These are phyloP conservation scores for Sergeia podlipaevii DNA, from an alignment of 208 protist species.

Conservation along the genomic window DNA sequence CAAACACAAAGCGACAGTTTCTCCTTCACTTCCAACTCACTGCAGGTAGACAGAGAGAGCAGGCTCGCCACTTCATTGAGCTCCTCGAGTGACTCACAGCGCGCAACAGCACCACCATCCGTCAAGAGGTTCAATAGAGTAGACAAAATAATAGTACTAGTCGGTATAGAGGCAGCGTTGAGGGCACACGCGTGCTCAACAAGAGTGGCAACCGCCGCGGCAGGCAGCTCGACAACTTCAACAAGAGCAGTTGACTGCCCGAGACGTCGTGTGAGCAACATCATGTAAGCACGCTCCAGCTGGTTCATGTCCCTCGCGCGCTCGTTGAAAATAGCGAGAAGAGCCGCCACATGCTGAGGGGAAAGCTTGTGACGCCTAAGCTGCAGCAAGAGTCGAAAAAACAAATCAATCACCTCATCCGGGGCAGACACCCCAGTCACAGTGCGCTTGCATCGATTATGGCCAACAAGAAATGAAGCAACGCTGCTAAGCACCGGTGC, in stretches of 20 bases:
- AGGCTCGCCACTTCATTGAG: conserved; percentile 46
- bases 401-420: conserved; percentile 57
- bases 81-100: conserved; percentile 15
- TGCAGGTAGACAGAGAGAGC: conserved; percentile 19
- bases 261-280: conserved; percentile 59
- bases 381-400: conserved; percentile 34
- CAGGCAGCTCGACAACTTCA: conserved; percentile 14
- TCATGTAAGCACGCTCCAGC: conserved; percentile 50
- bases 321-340: conserved; percentile 39
- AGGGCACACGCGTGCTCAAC: conserved; percentile 4
- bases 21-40: conserved; percentile 19
- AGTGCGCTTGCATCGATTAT: too few relatives aligned
- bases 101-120: not conserved
- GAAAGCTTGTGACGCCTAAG: not conserved
- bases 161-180: not conserved
- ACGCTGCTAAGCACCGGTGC: too few relatives aligned
- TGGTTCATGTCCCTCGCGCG: conserved; percentile 12
- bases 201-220: conserved; percentile 2
- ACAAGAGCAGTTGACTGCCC: conserved; percentile 32
- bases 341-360: conserved; percentile 16
- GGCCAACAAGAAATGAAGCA: too few relatives aligned
- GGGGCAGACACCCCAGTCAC: conserved; percentile 17
- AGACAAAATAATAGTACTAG: conserved; percentile 10
- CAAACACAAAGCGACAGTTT: conserved; percentile 19
- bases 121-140: too few relatives aligned